Conservation (phyloP, 345 rosid species). For the Theobroma cacao region DNA sequence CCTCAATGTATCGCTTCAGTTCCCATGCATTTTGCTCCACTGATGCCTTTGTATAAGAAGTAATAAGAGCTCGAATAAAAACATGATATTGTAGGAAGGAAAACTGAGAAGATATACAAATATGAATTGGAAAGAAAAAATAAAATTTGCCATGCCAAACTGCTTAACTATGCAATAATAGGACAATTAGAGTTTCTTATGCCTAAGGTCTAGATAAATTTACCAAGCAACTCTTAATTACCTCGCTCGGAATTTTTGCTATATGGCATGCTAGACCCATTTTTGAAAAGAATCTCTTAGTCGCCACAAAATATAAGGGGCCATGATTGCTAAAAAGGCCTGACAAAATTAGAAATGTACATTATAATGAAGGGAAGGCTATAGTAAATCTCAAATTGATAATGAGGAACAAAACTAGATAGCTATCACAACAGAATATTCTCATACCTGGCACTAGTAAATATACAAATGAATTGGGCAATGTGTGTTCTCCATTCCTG, state of each 20-base stretch:
- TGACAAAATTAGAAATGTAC: slow-evolving; percentile 22
- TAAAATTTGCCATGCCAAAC: neutral
- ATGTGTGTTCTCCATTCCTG: slow-evolving; percentile 64
- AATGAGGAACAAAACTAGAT: neutral
- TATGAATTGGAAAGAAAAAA: neutral
- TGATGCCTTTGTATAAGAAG: slow-evolving; percentile 44
- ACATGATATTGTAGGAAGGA: neutral
- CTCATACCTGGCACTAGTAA: slow-evolving; percentile 60
- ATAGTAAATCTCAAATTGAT: neutral
- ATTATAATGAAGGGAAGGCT: neutral
- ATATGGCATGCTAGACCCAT: slow-evolving; percentile 71
- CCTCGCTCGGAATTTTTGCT: slow-evolving; percentile 77
- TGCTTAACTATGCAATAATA: neutral
- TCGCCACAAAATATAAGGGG: slow-evolving; percentile 65
- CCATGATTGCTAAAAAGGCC: slow-evolving; percentile 76
- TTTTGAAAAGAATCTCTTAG: slow-evolving; percentile 61
- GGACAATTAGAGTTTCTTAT: neutral
- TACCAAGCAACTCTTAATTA: slow-evolving; percentile 7
- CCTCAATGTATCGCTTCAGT: slow-evolving; percentile 69
- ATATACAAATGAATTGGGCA: slow-evolving; percentile 59
- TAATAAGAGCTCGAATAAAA: slow-evolving; percentile 6
- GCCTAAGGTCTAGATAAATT: neutral
- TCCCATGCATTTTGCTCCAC: slow-evolving; percentile 76
- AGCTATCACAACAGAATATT: neutral
- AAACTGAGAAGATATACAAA: neutral